A percentile compares a stretch with the other conserved stretches of the same genome.
phyloP scores from a whole-genome alignment of 164 flowering plant genomes.

The Macadamia integrifolia region DNA sequence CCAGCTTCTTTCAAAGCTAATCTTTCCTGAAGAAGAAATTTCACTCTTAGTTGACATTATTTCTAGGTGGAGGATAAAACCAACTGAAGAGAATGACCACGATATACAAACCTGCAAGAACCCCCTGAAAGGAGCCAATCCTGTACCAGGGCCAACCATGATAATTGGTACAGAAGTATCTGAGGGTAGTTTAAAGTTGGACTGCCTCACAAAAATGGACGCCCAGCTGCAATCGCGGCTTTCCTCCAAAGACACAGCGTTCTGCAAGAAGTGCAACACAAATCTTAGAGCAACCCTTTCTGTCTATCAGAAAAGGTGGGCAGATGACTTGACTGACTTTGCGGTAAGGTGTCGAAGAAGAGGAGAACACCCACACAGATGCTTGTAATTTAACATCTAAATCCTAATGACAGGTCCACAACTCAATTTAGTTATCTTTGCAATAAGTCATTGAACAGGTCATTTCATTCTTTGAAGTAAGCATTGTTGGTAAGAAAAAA shows the following conservation, averaged over 20 bases:
- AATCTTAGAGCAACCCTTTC: neutral
- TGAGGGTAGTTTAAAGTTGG: slow-evolving; percentile 86
- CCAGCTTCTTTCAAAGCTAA: slow-evolving; percentile 79
- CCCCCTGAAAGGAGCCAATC: slow-evolving; percentile 98
- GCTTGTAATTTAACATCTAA: too few relatives aligned
- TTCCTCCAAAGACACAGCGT: slow-evolving; percentile 62
- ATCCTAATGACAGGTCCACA: neutral
- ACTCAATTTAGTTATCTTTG: neutral
- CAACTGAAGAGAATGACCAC: neutral
- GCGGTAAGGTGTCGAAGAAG: neutral
- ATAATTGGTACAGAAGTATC: slow-evolving; percentile 75
- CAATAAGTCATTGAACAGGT: neutral
- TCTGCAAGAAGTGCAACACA: slow-evolving; percentile 31
- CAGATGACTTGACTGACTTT: neutral
- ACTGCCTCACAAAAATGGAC: slow-evolving; percentile 81
- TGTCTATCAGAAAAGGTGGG: neutral
- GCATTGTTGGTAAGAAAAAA: too few relatives aligned
- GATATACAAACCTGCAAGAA: slow-evolving; percentile 70
- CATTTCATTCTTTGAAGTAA: neutral
- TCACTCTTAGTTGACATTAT: slow-evolving; percentile 1
- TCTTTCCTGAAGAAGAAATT: slow-evolving; percentile 58
- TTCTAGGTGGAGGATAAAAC: neutral
- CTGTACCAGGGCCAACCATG: slow-evolving; percentile 99
- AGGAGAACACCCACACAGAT: too few relatives aligned
- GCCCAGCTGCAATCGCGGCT: slow-evolving; percentile 74